Evolutionary conservation across 352 stramenopile species (phyloP).

Genomic region (Phytophthora crassamura): DNA sequence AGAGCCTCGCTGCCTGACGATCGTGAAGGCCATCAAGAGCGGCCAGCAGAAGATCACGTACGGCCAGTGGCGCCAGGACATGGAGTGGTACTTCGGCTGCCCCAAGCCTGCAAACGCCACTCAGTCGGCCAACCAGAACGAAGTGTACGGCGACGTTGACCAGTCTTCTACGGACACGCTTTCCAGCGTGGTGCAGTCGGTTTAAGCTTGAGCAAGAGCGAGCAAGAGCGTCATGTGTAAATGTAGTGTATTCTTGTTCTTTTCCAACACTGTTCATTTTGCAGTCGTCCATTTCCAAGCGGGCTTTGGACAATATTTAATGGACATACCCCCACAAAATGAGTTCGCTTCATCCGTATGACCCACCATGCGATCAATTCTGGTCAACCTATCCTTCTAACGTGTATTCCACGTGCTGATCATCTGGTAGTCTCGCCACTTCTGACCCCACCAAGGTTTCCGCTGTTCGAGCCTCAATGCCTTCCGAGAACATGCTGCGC

Average conservation of each 20-base stretch:
- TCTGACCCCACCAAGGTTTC: conserved; percentile 12
- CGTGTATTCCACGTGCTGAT: too few relatives aligned
- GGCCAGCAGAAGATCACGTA: conserved; percentile 41
- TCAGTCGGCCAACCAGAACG: conserved; percentile 12
- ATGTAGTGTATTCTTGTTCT: too few relatives aligned
- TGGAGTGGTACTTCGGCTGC: conserved; percentile 55
- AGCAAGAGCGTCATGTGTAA: too few relatives aligned
- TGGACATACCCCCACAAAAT: too few relatives aligned
- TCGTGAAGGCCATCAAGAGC: conserved; percentile 52
- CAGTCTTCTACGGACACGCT: conserved; percentile 18
- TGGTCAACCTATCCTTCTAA: too few relatives aligned
- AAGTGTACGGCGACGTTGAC: conserved; percentile 6
- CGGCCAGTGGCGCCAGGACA: conserved; percentile 42
- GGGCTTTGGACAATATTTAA: too few relatives aligned
- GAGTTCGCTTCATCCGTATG: too few relatives aligned
- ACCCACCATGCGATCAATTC: too few relatives aligned
- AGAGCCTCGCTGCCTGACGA: conserved; percentile 47
- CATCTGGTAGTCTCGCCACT: conserved; percentile 17
- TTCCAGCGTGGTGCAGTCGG: conserved; percentile 30
- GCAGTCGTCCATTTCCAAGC: neutral
- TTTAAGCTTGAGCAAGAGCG: too few relatives aligned
- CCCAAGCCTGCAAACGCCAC: conserved; percentile 37
- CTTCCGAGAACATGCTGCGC: conserved; percentile 83
- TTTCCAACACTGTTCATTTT: neutral
- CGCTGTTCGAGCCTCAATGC: conserved; percentile 13